Base-by-base conservation (phyloP, 441 rosid species). In the Sinapis alba region DNA sequence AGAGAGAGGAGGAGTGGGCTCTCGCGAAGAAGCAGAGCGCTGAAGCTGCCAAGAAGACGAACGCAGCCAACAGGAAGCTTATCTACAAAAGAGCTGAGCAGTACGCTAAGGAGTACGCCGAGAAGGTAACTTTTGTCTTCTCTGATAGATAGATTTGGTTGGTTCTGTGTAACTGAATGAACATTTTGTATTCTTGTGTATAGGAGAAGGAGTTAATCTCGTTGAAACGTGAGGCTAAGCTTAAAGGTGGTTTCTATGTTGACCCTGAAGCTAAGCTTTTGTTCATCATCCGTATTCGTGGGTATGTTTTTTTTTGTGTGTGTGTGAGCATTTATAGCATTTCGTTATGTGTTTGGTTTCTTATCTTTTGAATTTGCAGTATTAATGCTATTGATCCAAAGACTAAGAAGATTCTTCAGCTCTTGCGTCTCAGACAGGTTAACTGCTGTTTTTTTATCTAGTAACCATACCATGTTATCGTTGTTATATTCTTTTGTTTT, bases 341-440 rank as follows among this genome's bases (percentile, higher is more conserved):
- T 60, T 67, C 19, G 12, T n/a, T 15, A 23, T 11, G 3, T 54
- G 24, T 34, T 24, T 68, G 56, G 23, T 61, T 45, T n/a, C 16
- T 70, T 21, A 74, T 8, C 2, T 21, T 13, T 36, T 53, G 5
- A 5, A 28, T 23, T 76, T 68, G 65, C 84, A 93, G 98, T 79
- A 90, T 93, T 79, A 93, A 93, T 69, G 98, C 98, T 1, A 89
- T 93, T 79, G 83, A 93, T 82, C 97, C 80, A 0, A 88, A 88
- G 83, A 85, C 96, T 0, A 88, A 86, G 75, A 89, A 84, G 78
- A 93, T 93, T 65, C 84, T 93, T 81, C 94, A 89, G 85, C 93
- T 89, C 6, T 65, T 92, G 71, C 92, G 98, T 74, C 67, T 93
- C 78, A 83, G 94, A 84, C 98, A 93, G 97, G 98, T 93, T 43